Evolutionary conservation across 106 monocot genomes (phyloP), one percentile per base, ranked within the genome.

Genomic region (Dactylorhiza incarnata): DNA sequence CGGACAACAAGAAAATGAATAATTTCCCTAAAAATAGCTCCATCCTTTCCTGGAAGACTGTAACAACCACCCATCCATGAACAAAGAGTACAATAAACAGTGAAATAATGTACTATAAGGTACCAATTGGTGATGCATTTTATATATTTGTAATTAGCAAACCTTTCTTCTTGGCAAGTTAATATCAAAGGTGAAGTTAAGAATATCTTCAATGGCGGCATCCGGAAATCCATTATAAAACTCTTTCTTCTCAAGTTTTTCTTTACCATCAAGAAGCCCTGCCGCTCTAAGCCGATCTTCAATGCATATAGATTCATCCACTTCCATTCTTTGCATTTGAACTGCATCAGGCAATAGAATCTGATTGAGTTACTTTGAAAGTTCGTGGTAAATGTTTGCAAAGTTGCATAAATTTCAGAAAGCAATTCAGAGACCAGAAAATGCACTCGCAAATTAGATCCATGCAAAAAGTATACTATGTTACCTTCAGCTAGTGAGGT

Each of bases 231-330:
- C 29, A 43, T 80, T 51, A 70, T n/a, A 54, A 48, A 74, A 68
- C 25, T 10, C 19, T 61, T 83, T 53, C 48, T 7, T 13, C 46
- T 29, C 74, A 4, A 48, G 61, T 67, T 83, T 75, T 73, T 78
- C 73, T 73, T 84, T 78, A 45, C 15, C 52, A 19, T 69, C 61
- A 68, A 97, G 73, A 78, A 97, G 83, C 16, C 91, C 93, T 26
- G 62, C 82, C 73, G 71, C 78, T 83, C 85, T 89, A 59, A 97
- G 83, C 73, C 70, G 87, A 76, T 94, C 87, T 81, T 93, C 91
- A 43, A 97, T 58, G 72, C 81, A 89, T 46, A 82, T 83, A 53
- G 47, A 48, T 75, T 69, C 72, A 75, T 81, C 83, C 25, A 87
- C 89, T 77, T 94, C 85, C 50, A 85, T 67, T 47, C 45, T 84